These are phyloP conservation scores for Gossypium herbaceum DNA, from an alignment of 345 rosid species.

Conservation along the genomic window DNA sequence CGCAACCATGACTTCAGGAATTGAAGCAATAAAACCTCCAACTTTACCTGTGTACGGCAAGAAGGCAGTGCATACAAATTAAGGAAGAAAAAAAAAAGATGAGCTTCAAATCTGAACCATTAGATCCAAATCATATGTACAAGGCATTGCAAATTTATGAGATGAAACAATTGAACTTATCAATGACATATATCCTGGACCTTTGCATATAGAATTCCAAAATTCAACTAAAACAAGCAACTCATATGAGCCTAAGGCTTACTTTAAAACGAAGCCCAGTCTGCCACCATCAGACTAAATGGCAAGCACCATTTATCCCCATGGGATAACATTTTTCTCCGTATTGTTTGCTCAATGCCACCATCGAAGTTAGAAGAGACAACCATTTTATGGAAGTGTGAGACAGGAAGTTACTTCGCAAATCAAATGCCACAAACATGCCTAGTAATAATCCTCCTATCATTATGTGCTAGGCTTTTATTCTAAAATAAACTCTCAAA, in stretches of 20 bases:
- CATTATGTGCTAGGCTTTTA: neutral
- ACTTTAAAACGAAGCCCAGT: no score
- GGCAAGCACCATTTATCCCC: neutral
- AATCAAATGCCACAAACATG: neutral
- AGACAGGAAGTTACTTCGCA: neutral
- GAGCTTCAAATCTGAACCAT: neutral
- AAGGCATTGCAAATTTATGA: neutral
- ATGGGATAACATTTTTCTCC: neutral
- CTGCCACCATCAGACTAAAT: no score
- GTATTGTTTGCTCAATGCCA: neutral
- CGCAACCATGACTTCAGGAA: slow-evolving; percentile 95
- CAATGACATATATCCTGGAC: neutral
- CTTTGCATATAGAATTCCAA: neutral
- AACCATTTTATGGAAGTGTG: neutral
- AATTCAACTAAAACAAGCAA: neutral
- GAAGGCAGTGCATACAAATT: slow-evolving; percentile 1
- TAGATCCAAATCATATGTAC: neutral
- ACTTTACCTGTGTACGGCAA: slow-evolving; percentile 65
- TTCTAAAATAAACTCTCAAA: neutral
- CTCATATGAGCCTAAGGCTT: neutral
- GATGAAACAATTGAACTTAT: neutral
- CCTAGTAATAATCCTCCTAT: neutral
- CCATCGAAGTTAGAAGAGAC: neutral
- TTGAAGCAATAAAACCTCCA: slow-evolving; percentile 93
- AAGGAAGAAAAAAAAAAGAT: neutral